Percentiles rank a stretch among this genome's conserved stretches.
Conservation (phyloP, 148 eudicot genomes). For the Rhododendron ovatum region DNA sequence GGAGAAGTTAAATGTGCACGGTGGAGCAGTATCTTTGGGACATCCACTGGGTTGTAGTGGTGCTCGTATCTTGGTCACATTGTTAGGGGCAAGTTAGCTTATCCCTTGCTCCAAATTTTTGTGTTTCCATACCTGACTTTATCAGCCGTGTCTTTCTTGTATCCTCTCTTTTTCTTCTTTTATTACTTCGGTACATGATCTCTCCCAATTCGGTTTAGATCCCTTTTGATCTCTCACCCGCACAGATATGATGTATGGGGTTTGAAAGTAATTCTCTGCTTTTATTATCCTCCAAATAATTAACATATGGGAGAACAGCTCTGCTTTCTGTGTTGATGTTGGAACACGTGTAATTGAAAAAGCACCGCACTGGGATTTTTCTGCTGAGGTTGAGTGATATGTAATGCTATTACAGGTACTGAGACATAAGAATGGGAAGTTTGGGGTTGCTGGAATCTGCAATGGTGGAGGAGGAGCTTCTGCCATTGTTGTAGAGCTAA, state of each 20-base stretch:
- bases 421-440: constrained; percentile 63
- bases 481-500: constrained; percentile 77
- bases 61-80: constrained; percentile 84
- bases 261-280: neutral
- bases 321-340: neutral
- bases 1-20: constrained; percentile 84
- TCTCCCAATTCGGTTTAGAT: neutral
- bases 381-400: neutral
- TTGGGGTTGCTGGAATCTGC: constrained; percentile 88
- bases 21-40: constrained; percentile 97
- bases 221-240: neutral
- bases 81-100: constrained; percentile 62
- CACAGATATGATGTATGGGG: neutral
- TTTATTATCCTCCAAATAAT: neutral
- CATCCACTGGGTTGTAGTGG: constrained; percentile 99
- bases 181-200: neutral
- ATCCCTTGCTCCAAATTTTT: neutral
- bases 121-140: neutral
- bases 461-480: constrained; percentile 99
- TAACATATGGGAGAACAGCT: neutral
- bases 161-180: too few relatives aligned
- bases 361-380: neutral
- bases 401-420: constrained; percentile 49
- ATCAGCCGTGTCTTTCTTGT: neutral
- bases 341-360: neutral